A percentile compares a stretch with the other conserved stretches of the same genome.
phyloP scores from a whole-genome alignment of 805 yeast species.

The Saturnispora kantuleensis region DNA sequence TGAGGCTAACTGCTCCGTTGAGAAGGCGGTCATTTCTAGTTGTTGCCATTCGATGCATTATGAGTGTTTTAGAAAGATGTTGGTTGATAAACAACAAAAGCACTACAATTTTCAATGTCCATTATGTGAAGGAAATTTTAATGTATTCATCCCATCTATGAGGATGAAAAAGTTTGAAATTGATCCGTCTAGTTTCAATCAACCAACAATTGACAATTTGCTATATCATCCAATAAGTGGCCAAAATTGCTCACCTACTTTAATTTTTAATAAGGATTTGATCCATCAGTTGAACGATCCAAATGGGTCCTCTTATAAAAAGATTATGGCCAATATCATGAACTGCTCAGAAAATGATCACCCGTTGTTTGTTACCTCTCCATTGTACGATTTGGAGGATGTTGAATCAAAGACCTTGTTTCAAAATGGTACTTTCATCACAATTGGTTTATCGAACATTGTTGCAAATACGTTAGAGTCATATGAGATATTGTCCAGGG shows the following conservation, averaged over 20 bases:
- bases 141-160: slow-evolving; percentile 37
- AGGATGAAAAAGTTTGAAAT: slow-evolving; percentile 20
- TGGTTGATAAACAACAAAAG: slow-evolving; percentile 15
- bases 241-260: slow-evolving; percentile 22
- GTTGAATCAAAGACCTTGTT: slow-evolving; percentile 10
- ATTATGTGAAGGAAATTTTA: slow-evolving; percentile 37
- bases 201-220: background rate
- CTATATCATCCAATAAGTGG: slow-evolving; percentile 12
- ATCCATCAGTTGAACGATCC: slow-evolving; percentile 19
- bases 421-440: slow-evolving; percentile 12
- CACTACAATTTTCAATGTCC: slow-evolving; percentile 34
- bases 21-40: slow-evolving; percentile 30
- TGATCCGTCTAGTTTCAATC: slow-evolving; percentile 13
- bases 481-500: slow-evolving; percentile 49
- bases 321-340: slow-evolving; percentile 18
- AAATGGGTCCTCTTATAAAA: slow-evolving; percentile 11
- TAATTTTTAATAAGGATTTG: slow-evolving; percentile 23
- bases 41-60: slow-evolving; percentile 49
- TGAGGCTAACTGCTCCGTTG: slow-evolving; percentile 11
- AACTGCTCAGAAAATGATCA: slow-evolving; percentile 1
- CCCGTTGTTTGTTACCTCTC: slow-evolving; percentile 1
- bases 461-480: slow-evolving; percentile 45
- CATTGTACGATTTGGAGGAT: background rate
- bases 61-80: slow-evolving; percentile 31
- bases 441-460: slow-evolving; percentile 17